A percentile compares a stretch with the other conserved stretches of the same genome.
phyloP scores from a whole-genome alignment of 352 stramenopile species.

The Globisporangium okanoganense region DNA sequence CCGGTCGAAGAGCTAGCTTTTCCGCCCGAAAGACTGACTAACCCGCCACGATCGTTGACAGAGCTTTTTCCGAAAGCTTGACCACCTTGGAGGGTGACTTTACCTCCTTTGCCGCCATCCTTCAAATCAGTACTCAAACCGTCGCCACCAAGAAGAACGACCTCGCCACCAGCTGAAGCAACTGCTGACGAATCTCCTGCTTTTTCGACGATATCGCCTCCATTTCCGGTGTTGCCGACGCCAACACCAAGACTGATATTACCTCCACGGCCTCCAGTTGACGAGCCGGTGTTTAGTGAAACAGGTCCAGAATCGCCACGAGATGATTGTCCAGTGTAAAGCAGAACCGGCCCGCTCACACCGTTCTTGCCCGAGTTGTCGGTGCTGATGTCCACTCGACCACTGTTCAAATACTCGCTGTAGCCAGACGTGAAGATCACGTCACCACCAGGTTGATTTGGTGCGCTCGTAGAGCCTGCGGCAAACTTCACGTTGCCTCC shows the following conservation, averaged over 20 bases:
- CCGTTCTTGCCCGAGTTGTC: conserved; percentile 69
- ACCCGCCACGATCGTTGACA: conserved; percentile 43
- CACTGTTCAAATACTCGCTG: conserved; percentile 65
- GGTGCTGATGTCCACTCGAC: conserved; percentile 69
- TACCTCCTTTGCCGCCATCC: conserved; percentile 63
- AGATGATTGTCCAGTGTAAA: conserved; percentile 54
- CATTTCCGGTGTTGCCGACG: conserved; percentile 36
- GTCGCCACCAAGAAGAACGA: conserved; percentile 39
- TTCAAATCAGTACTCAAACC: conserved; percentile 42
- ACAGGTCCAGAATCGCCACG: conserved; percentile 69
- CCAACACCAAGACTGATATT: conserved; percentile 66
- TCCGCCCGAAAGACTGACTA: conserved; percentile 40
- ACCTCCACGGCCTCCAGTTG: conserved; percentile 54
- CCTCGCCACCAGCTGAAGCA: conserved; percentile 39
- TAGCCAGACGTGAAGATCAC: conserved; percentile 77
- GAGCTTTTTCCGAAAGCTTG: conserved; percentile 42
- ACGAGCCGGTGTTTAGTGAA: conserved; percentile 59
- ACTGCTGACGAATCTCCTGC: conserved; percentile 56
- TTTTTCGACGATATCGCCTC: conserved; percentile 61
- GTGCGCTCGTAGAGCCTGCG: conserved; percentile 45
- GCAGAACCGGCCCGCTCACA: conserved; percentile 63
- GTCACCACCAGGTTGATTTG: conserved; percentile 58
- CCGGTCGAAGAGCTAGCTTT: conserved; percentile 49
- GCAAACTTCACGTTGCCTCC: conserved; percentile 73
- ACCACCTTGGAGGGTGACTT: conserved; percentile 61